These are phyloP conservation scores for Boletus pseudopeckii DNA, from an alignment of 768 basidiomycete genomes.

Conservation along the genomic window DNA sequence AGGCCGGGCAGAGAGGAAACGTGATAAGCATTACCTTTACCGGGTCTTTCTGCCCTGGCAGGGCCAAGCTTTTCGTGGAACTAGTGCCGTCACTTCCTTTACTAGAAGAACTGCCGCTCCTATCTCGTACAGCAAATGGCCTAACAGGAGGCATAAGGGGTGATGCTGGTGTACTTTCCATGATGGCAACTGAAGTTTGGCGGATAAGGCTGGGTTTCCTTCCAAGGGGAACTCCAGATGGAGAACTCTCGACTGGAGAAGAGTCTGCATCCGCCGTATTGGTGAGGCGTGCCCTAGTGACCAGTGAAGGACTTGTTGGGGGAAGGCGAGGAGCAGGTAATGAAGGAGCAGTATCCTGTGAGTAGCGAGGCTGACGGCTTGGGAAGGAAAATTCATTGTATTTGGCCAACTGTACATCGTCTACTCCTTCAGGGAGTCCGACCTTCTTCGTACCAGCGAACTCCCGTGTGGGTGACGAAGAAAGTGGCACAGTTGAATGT, in stretches of 20 bases:
- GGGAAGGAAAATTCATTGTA: constrained; percentile 56
- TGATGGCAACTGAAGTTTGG: constrained; percentile 53
- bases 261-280: constrained; percentile 26
- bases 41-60: constrained; percentile 69
- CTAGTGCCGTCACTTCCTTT: constrained; percentile 33
- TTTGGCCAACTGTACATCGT: constrained; percentile 43
- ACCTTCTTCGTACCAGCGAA: constrained; percentile 32
- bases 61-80: constrained; percentile 31
- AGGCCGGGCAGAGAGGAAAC: neutral
- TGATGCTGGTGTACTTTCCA: constrained; percentile 44
- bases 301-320: constrained; percentile 32
- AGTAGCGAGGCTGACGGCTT: constrained; percentile 54
- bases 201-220: constrained; percentile 42
- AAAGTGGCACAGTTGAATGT: constrained; percentile 23
- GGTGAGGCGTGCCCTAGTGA: constrained; percentile 34
- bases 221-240: constrained; percentile 8
- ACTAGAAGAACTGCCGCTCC: constrained; percentile 48
- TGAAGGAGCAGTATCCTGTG: constrained; percentile 46
- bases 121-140: constrained; percentile 45
- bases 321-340: constrained; percentile 19
- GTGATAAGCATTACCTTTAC: constrained; percentile 50
- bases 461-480: constrained; percentile 38
- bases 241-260: constrained; percentile 10
- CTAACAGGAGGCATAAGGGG: constrained; percentile 42
- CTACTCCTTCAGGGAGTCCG: constrained; percentile 30